Evolutionary conservation across 2,329 filamentous ascomycete species (phyloP).

Genomic region (Cercospora sp.): DNA sequence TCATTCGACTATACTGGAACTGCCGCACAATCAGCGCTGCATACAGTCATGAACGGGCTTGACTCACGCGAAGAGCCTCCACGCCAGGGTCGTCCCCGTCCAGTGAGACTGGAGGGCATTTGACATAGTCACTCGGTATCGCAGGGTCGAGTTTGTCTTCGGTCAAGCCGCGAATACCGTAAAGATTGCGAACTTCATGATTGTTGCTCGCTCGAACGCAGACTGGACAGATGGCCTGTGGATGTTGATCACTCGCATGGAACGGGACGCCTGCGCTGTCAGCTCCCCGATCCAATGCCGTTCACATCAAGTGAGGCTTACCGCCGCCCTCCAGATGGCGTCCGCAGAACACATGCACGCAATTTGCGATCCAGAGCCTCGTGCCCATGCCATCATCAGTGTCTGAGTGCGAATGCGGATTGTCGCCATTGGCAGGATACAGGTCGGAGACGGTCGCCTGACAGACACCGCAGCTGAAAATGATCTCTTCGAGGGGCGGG

Average conservation of each 20-base stretch:
- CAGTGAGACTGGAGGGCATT: constrained; percentile 48
- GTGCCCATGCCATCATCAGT: constrained; percentile 43
- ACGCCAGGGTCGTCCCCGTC: constrained; percentile 38
- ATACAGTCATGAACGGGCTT: neutral
- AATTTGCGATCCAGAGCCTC: constrained; percentile 50
- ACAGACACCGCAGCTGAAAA: constrained; percentile 53
- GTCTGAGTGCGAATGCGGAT: constrained; percentile 38
- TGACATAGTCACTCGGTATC: constrained; percentile 48
- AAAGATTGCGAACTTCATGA: constrained; percentile 41
- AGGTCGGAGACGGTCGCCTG: constrained; percentile 48
- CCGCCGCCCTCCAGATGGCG: constrained; percentile 52
- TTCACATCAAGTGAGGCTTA: constrained; percentile 32
- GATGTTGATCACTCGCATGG: constrained; percentile 43
- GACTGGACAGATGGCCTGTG: constrained; percentile 48
- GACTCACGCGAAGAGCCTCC: constrained; percentile 46
- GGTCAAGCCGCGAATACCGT: constrained; percentile 47
- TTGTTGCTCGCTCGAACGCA: constrained; percentile 43
- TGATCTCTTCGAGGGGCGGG: constrained; percentile 40
- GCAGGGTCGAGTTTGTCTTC: constrained; percentile 45
- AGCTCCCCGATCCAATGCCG: neutral
- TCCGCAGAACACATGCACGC: constrained; percentile 52
- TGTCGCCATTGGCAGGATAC: constrained; percentile 43
- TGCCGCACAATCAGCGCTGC: constrained; percentile 26
- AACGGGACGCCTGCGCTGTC: constrained; percentile 47
- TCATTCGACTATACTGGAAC: constrained; percentile 50